Evolutionary conservation across 768 basidiomycete genomes (phyloP).

Genomic region (Mycena kentingensis): DNA sequence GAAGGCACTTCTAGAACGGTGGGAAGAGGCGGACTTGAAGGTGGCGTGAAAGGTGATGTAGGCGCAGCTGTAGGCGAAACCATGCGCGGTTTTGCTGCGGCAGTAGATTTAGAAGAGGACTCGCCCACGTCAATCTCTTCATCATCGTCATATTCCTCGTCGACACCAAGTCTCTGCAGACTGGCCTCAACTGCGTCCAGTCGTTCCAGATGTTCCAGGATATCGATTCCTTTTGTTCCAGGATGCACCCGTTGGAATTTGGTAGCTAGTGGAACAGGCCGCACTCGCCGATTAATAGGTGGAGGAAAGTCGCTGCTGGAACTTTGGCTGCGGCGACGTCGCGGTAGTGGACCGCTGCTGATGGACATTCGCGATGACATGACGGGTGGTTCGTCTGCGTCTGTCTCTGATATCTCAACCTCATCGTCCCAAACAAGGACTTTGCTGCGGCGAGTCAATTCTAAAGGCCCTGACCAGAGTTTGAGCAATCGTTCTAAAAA

Average conservation of each 20-base stretch:
- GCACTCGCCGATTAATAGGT: conserved; percentile 65
- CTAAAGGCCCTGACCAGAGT: conserved; percentile 87
- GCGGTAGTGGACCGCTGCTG: conserved; percentile 60
- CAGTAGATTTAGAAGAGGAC: conserved; percentile 34
- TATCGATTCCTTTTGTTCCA: conserved; percentile 83
- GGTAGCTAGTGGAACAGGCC: conserved; percentile 82
- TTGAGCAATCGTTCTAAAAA: conserved; percentile 10
- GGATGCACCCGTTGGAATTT: conserved; percentile 84
- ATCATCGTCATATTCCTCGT: conserved; percentile 52
- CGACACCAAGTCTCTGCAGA: conserved; percentile 69
- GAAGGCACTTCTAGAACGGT: conserved; percentile 60
- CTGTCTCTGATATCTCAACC: conserved; percentile 68
- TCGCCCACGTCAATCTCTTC: conserved; percentile 71
- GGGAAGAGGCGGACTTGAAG: conserved; percentile 55
- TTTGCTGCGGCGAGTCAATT: conserved; percentile 81
- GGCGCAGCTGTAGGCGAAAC: conserved; percentile 35
- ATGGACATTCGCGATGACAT: conserved; percentile 64
- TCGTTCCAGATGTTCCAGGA: conserved; percentile 83
- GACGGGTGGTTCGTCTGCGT: conserved; percentile 42
- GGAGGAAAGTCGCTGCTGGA: conserved; percentile 75
- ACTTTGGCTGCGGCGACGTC: conserved; percentile 58
- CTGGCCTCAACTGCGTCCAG: conserved; percentile 82
- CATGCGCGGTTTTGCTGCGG: conserved; percentile 17
- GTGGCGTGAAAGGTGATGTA: conserved; percentile 55
- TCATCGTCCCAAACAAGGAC: conserved; percentile 87